phyloP scores from a whole-genome alignment of 2,329 filamentous ascomycete species.

The Periconia digitata region DNA sequence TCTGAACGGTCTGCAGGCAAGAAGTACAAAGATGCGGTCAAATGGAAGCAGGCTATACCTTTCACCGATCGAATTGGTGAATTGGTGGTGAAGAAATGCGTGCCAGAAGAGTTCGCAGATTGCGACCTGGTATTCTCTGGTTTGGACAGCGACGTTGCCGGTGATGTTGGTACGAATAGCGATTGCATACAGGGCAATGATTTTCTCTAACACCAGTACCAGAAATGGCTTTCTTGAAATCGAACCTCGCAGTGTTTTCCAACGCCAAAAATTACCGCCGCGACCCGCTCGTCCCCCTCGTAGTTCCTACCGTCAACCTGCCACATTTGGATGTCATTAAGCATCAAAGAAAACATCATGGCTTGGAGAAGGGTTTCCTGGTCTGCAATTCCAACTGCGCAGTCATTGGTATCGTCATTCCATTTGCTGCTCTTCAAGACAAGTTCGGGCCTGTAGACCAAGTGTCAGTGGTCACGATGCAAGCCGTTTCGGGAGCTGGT shows the following conservation, averaged over 20 bases:
- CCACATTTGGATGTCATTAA: slow-evolving; percentile 83
- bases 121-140: slow-evolving; percentile 95
- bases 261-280: slow-evolving; percentile 97
- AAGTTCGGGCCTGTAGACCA: slow-evolving; percentile 76
- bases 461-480: slow-evolving; percentile 90
- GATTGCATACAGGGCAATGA: neutral
- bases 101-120: slow-evolving; percentile 77
- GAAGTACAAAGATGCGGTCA: slow-evolving; percentile 89
- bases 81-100: slow-evolving; percentile 83
- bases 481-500: slow-evolving; percentile 90
- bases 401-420: slow-evolving; percentile 93
- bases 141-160: slow-evolving; percentile 88
- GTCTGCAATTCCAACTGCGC: slow-evolving; percentile 99
- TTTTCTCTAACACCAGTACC: slow-evolving; percentile 8
- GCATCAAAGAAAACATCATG: slow-evolving; percentile 76
- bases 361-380: slow-evolving; percentile 81
- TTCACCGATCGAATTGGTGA: slow-evolving; percentile 77
- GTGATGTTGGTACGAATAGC: slow-evolving; percentile 72
- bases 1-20: slow-evolving; percentile 89
- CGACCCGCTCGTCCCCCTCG: slow-evolving; percentile 85
- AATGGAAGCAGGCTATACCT: slow-evolving; percentile 88
- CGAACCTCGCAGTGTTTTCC: slow-evolving; percentile 89
- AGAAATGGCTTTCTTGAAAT: slow-evolving; percentile 87
- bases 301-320: slow-evolving; percentile 94
- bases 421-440: slow-evolving; percentile 85